Evolutionary conservation across 129 eudicot genomes (phyloP), one percentile per base, ranked within the genome.

Genomic region (Tanacetum coccineum): DNA sequence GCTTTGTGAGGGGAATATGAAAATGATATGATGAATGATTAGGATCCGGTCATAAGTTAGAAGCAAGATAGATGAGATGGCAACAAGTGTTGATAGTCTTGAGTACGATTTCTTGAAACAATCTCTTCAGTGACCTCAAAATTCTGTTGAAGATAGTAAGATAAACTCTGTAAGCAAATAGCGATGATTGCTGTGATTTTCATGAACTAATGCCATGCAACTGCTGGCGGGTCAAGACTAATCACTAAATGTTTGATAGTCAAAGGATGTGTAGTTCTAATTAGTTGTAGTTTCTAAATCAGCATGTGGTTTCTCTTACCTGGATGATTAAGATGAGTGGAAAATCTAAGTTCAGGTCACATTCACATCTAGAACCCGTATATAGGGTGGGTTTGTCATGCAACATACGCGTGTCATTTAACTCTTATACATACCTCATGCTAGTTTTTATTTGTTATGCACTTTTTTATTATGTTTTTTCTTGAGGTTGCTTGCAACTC

Each of bases 401-500:
- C 3, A 53, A 57, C 17, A 21, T 57, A 57, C 42, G 3, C 62
- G 13, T 57, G 28, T 14, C 0, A n/a, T 57, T 25, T 36, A 57
- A 57, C 17, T 2, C 28, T 25, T 57, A 13, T 25, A 4, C 10
- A 57, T 57, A 25, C 9, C 19, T 57, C 62, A 57, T 57, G 62
- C 56, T n/a, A 8, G 26, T 30, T 12, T 50, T 25, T 9, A 9
- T 26, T 44, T 45, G 20, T 55, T 11, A 17, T 17, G 36, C 13
- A 22, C n/a, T n/a, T 25, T 14, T 44, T 45, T 15, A 0, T 12
- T 70, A 44, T 17, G 5, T 14, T n/a, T 44, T 40, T 9, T 15
- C 20, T 13, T 59, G 3, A 39, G 30, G 57, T 67, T 13, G 59
- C 59, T 47, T 60, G 58, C 75, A 70, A 58, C 22, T 59, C 56